Evolutionary conservation across 208 protist species (phyloP).

Genomic region (Hexamita inflata): DNA sequence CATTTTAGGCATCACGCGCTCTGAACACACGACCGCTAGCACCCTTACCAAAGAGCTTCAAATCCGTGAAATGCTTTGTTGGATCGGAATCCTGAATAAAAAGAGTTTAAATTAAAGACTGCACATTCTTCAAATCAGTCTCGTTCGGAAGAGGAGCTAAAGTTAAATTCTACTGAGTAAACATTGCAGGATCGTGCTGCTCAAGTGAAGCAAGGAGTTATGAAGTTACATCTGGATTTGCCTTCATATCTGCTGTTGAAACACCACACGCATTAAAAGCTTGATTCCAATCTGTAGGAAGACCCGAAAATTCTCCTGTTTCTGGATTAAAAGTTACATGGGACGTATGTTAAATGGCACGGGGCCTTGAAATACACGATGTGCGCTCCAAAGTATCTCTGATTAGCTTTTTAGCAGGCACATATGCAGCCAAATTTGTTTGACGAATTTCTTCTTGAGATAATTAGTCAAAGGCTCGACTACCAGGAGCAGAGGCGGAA

Average conservation of each 20-base stretch:
- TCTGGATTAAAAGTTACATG: too few species aligned
- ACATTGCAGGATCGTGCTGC: not conserved
- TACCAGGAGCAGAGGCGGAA: not conserved
- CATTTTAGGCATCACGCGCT: not conserved
- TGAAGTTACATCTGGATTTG: not conserved
- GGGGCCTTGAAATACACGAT: too few species aligned
- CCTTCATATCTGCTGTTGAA: not conserved
- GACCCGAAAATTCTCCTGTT: too few species aligned
- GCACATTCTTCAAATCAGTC: not conserved
- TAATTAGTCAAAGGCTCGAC: not conserved
- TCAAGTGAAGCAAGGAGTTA: not conserved
- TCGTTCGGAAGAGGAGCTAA: not conserved
- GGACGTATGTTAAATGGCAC: too few species aligned
- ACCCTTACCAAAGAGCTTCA: constrained; percentile 13
- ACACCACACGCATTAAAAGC: not conserved
- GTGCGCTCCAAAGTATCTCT: too few species aligned
- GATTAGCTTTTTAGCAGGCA: too few species aligned
- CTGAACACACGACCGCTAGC: constrained; percentile 21
- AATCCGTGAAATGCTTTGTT: not conserved
- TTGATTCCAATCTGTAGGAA: too few species aligned
- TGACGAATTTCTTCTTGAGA: not conserved
- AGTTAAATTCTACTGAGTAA: not conserved
- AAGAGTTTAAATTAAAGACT: not conserved
- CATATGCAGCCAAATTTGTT: too few species aligned
- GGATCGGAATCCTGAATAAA: not conserved